Evolutionary conservation across 225 moss, liverwort and hornwort genomes (phyloP).

Genomic region (Pleurozium schreberi): DNA sequence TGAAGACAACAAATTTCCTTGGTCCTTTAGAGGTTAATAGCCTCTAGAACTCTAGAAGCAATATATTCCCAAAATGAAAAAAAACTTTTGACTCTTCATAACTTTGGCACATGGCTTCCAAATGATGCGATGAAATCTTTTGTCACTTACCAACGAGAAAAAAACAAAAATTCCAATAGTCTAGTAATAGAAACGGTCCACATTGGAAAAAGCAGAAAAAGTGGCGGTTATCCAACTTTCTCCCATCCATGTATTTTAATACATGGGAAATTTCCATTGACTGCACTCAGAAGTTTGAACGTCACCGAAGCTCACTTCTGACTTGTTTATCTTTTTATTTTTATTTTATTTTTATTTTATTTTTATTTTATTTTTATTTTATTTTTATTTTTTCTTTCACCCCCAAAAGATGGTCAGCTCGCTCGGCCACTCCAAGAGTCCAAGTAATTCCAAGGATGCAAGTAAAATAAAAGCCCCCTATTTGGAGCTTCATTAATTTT

Average conservation of each 20-base stretch:
- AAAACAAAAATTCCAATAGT: rapidly evolving
- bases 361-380: background rate
- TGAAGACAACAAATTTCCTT: too few species aligned
- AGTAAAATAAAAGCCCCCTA: too few species aligned
- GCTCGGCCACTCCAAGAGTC: too few species aligned
- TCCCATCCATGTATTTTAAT: too few species aligned
- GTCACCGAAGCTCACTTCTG: background rate
- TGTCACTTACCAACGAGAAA: background rate
- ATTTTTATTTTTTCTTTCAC: too few species aligned
- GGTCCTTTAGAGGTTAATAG: too few species aligned
- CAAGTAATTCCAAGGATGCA: too few species aligned
- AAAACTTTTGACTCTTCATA: background rate
- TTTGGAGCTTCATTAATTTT: too few species aligned
- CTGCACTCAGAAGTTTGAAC: background rate
- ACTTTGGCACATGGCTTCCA: background rate
- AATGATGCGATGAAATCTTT: background rate
- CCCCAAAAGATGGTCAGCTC: too few species aligned
- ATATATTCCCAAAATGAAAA: too few species aligned
- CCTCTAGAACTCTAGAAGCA: too few species aligned
- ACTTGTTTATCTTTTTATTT: background rate
- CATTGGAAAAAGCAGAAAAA: background rate
- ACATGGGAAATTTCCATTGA: background rate
- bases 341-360: background rate
- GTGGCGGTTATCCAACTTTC: background rate
- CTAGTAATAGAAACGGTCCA: background rate